Evolutionary conservation across 1,284 basidiomycete species (phyloP), one percentile per base, ranked within the genome.

Genomic region (Anthracocystis walkeri): DNA sequence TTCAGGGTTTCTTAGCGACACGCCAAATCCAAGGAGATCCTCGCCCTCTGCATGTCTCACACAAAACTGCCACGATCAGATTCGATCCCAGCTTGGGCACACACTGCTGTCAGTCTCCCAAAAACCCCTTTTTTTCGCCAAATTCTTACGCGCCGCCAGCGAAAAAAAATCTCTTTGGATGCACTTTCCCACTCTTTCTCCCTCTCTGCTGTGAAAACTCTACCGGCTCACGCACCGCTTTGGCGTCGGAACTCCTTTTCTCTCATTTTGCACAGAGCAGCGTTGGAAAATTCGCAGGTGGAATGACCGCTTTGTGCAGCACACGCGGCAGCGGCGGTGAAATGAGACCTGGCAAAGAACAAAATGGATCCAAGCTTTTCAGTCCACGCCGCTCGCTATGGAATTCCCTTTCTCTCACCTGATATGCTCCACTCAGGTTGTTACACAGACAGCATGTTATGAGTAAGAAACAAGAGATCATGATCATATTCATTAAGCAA

Each of bases 401-500:
- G 7, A n/a, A 1, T 20, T 7, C 16, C 11, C 33, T 33, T 1
- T 29, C n/a, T 6, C 31, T 2, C n/a, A 8, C 20, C 29, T 33
- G 7, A 11, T 20, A n/a, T 18, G 4, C 29, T 21, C 29, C 20
- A 4, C 16, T n/a, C 44, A 14, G 5, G 1, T 35, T 33, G 33
- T 5, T 29, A 29, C 48, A 48, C 27, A 49, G 5, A 31, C 2
- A 12, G 1, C 35, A 38, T 3, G 3, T 18, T 20, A 3, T 16
- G 7, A 25, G 6, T n/a, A n/a, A 16, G 7, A 41, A 29, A n/a
- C n/a, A n/a, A 27, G 41, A 2, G 53, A 29, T 44, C 53, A 44
- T 38, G 35, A 12, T 55, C 53, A 55, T 55, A 55, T 55, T 55
- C 53, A 55, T 55, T 55, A 44, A 23, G 18, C 29, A 27, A 40